Base-by-base conservation (phyloP, 768 basidiomycete species). In the Calvatia gigantea region DNA sequence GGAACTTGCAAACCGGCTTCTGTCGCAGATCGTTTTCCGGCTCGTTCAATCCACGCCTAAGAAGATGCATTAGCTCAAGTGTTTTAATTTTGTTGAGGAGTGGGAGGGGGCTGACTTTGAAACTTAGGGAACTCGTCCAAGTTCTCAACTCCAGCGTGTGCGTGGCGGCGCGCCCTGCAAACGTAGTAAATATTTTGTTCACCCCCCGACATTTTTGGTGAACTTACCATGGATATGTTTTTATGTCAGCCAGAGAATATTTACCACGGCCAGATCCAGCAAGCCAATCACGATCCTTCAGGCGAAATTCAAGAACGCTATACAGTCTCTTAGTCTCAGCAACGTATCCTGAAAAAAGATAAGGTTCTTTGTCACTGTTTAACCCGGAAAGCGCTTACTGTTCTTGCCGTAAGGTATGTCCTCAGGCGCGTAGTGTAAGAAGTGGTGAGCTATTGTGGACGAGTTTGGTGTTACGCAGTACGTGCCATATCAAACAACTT, bases 251-350 rank as follows among this genome's bases (percentile, higher is more conserved):
- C 44, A 94, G 69, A 37, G 77, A 83, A 65, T 78, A 82, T 61
- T 81, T 84, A 23, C 88, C 89, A 52, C 75, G 74, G 0, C 82
- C 86, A 9, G 84, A 72, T n/a, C 94, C 92, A 15, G 80, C 91
- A 14, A 96, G 82, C 67, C 79, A 95, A 37, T 94, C 91, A 15
- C 88, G 81, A 50, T 76, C 81, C 42, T 75, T 68, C n/a, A 95
- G 79, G 21, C 88, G 82, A 46, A 85, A 83, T 63, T 95, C 84
- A 39, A 95, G 79, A 3, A 95, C 94, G n/a, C 81, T 74, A 65
- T 89, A 94, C 19, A 95, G 77, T 23, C 94, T 82, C 62, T 82
- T 84, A 2, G 90, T 89, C 76, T 96, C 94, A 25, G 91, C 84
- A 19, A 75, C 61, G 70, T 91, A 95, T 49, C 92, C 84, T 84